These are phyloP conservation scores for Chiua virens DNA, from an alignment of 768 basidiomycete genomes.

Conservation along the genomic window DNA sequence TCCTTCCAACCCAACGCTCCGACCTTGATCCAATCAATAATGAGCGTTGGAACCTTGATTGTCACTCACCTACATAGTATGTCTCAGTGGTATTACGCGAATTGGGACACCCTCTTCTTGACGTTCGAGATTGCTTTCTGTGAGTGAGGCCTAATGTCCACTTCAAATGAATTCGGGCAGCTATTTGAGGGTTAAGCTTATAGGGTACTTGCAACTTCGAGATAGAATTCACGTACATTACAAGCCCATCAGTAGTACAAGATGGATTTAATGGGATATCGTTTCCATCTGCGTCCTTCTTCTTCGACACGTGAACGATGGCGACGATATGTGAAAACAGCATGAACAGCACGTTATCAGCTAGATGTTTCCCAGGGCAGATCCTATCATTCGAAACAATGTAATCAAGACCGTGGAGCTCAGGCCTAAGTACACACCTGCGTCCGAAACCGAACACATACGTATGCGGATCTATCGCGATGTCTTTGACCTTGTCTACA, in stretches of 20 bases:
- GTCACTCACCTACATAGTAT: no score
- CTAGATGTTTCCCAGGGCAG: conserved; percentile 13
- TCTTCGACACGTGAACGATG: conserved; percentile 7
- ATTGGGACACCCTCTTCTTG: no score
- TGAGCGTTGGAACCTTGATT: no score
- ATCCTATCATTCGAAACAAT: not conserved
- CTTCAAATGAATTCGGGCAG: conserved; percentile 9
- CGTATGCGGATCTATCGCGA: conserved; percentile 6
- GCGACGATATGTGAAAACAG: conserved; percentile 8
- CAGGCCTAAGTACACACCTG: not conserved
- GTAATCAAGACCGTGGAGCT: not conserved
- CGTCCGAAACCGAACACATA: conserved; percentile 13
- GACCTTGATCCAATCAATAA: no score
- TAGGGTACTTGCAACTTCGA: not conserved
- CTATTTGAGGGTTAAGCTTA: not conserved
- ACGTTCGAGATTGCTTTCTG: conserved; percentile 9
- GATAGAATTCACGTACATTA: conserved; percentile 1
- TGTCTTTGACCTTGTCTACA: conserved; percentile 3
- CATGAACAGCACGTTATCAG: conserved; percentile 9
- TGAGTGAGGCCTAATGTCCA: conserved; percentile 12
- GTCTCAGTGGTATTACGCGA: no score
- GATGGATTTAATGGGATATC: conserved; percentile 1
- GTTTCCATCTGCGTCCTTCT: conserved; percentile 6
- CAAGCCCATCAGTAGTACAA: conserved; percentile 3
- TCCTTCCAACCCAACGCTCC: no score